A percentile compares a stretch with the other conserved stretches of the same genome.
These are phyloP conservation scores for Proliferodiscus dingleyae DNA, from an alignment of 2,329 filamentous ascomycete species.

Conservation along the genomic window DNA sequence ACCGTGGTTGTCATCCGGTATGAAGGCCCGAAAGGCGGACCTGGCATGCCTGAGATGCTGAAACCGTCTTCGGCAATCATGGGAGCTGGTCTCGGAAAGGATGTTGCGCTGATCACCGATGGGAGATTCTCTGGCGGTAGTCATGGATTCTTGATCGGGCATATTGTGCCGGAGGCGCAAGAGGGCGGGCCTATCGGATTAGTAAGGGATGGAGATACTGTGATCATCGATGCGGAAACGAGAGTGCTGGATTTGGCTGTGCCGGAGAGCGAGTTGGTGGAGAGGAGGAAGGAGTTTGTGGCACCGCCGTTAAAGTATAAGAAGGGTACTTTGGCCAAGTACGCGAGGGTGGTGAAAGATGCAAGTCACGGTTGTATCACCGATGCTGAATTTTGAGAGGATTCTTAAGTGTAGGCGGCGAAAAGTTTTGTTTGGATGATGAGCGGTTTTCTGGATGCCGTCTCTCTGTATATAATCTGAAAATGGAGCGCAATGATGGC, in stretches of 20 bases:
- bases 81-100: constrained; percentile 65
- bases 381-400: constrained; percentile 34
- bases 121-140: constrained; percentile 56
- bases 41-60: constrained; percentile 71
- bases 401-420: background rate
- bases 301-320: constrained; percentile 52
- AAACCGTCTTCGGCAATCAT: constrained; percentile 70
- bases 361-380: constrained; percentile 56
- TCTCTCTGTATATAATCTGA: too few relatives aligned
- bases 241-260: constrained; percentile 48
- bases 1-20: constrained; percentile 73
- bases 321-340: constrained; percentile 56
- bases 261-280: constrained; percentile 44
- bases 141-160: constrained; percentile 58
- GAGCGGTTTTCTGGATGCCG: too few relatives aligned
- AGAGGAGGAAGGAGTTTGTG: constrained; percentile 45
- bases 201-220: constrained; percentile 52
- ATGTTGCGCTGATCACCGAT: constrained; percentile 69
- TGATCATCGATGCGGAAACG: constrained; percentile 55
- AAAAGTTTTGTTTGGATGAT: too few relatives aligned
- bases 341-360: constrained; percentile 49
- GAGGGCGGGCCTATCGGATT: constrained; percentile 55
- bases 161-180: constrained; percentile 58
- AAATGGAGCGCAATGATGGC: too few relatives aligned
- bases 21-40: constrained; percentile 67